Evolutionary conservation across 257 asterid species (phyloP).

Genomic region (Solanum medicagineum): DNA sequence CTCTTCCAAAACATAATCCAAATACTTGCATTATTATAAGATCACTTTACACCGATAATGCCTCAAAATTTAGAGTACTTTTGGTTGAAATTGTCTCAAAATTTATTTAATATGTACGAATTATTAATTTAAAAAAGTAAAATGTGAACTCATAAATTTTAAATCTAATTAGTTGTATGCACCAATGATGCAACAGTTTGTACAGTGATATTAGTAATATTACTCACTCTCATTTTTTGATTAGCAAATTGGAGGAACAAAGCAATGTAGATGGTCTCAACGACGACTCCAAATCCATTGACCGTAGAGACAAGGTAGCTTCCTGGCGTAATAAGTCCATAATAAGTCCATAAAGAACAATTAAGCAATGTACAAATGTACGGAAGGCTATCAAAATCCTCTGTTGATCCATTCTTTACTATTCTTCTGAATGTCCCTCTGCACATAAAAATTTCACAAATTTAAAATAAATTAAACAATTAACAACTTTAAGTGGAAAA

Average conservation of each 20-base stretch:
- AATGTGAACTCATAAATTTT: not conserved
- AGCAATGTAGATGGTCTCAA: slow-evolving; percentile 11
- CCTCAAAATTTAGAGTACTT: not conserved
- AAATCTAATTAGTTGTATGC: not conserved
- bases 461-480: not conserved
- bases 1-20: not conserved
- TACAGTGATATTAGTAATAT: not conserved
- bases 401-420: slow-evolving; percentile 11
- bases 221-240: slow-evolving; percentile 16
- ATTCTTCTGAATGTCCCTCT: slow-evolving; percentile 21
- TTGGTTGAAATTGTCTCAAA: not conserved
- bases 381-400: slow-evolving; percentile 27
- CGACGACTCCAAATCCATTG: slow-evolving; percentile 19
- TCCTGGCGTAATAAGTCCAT: slow-evolving; percentile 16
- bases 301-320: slow-evolving; percentile 20
- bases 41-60: not conserved
- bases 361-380: slow-evolving; percentile 19
- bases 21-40: not conserved
- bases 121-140: not conserved
- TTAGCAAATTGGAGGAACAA: slow-evolving; percentile 18
- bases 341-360: slow-evolving; percentile 25
- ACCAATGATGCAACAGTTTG: not conserved
- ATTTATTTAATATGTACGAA: not conserved
- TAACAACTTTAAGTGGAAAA: not conserved
- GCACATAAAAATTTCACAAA: not conserved